phyloP scores from a whole-genome alignment of 306 rosid genomes.

The Herpetospermum pedunculosum region DNA sequence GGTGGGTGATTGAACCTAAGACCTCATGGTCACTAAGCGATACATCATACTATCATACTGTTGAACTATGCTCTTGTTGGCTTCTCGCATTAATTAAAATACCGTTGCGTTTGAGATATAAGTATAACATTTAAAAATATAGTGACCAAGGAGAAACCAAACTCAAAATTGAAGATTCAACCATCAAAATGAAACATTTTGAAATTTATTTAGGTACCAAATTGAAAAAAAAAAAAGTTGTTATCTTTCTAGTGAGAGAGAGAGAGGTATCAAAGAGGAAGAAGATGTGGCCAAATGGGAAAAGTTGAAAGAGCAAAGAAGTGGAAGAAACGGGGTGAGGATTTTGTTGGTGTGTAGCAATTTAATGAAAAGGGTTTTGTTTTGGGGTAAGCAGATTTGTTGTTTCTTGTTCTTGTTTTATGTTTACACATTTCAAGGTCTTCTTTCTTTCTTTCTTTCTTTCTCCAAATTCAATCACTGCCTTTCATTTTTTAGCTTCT shows the following conservation, averaged over 20 bases:
- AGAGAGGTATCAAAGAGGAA: constrained; percentile 38
- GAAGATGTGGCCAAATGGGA: constrained; percentile 62
- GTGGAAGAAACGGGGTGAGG: background rate
- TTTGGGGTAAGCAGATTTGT: background rate
- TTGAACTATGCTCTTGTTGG: too few species aligned
- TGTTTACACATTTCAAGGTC: background rate
- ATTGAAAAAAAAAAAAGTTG: too few species aligned
- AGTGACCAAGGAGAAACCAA: too few species aligned
- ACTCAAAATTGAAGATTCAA: too few species aligned
- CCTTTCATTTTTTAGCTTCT: background rate
- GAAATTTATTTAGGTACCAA: too few species aligned
- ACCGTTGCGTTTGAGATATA: too few species aligned
- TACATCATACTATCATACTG: too few species aligned
- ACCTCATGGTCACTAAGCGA: too few species aligned
- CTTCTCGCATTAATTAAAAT: too few species aligned
- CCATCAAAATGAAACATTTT: too few species aligned
- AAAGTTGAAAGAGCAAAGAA: constrained; percentile 45
- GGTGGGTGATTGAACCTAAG: too few species aligned
- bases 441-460: background rate
- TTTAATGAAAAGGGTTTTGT: background rate
- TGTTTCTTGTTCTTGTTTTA: background rate
- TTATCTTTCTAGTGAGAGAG: background rate
- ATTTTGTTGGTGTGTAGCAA: background rate
- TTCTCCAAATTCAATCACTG: background rate
- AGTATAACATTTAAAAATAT: too few species aligned